A percentile compares a stretch with the other conserved stretches of the same genome.
Conservation (phyloP, 805 yeast genomes). For the Saturnispora gosingensis region DNA sequence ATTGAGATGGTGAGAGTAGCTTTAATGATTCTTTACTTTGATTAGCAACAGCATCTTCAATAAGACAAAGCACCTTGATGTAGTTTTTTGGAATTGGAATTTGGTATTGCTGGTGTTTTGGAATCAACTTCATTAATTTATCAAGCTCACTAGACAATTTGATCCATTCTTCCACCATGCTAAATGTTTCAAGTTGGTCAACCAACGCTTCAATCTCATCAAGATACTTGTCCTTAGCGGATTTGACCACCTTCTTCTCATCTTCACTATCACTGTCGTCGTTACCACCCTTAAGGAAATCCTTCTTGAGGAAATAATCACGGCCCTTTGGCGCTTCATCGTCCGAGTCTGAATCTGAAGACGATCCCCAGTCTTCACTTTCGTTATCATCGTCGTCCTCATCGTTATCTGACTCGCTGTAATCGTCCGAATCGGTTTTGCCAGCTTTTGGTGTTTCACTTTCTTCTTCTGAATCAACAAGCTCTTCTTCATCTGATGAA, state of each 20-base stretch:
- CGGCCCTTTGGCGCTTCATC: constrained; percentile 26
- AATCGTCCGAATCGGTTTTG: constrained; percentile 13
- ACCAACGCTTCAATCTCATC: constrained; percentile 72
- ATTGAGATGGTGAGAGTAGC: constrained; percentile 71
- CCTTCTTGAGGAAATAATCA: constrained; percentile 23
- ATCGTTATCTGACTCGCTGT: constrained; percentile 8
- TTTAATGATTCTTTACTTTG: constrained; percentile 39
- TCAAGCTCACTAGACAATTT: constrained; percentile 70
- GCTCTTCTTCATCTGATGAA: constrained; percentile 30
- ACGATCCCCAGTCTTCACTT: constrained; percentile 9
- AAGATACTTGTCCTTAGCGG: constrained; percentile 84
- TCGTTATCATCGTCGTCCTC: constrained; percentile 15
- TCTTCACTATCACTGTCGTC: constrained; percentile 39
- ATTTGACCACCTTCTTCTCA: constrained; percentile 77
- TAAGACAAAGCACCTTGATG: constrained; percentile 56
- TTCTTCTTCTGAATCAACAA: constrained; percentile 15
- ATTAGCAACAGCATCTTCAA: constrained; percentile 59
- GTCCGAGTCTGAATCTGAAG: constrained; percentile 21
- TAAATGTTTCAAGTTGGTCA: constrained; percentile 59
- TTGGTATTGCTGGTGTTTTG: constrained; percentile 70
- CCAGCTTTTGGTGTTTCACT: constrained; percentile 10
- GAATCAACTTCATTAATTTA: constrained; percentile 54
- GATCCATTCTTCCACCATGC: constrained; percentile 71
- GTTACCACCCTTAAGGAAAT: constrained; percentile 34
- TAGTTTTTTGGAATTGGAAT: constrained; percentile 62